Percentiles rank a stretch among this genome's conserved stretches.
These are phyloP conservation scores for Croton laevigatus DNA, from an alignment of 441 rosid species.

Conservation along the genomic window DNA sequence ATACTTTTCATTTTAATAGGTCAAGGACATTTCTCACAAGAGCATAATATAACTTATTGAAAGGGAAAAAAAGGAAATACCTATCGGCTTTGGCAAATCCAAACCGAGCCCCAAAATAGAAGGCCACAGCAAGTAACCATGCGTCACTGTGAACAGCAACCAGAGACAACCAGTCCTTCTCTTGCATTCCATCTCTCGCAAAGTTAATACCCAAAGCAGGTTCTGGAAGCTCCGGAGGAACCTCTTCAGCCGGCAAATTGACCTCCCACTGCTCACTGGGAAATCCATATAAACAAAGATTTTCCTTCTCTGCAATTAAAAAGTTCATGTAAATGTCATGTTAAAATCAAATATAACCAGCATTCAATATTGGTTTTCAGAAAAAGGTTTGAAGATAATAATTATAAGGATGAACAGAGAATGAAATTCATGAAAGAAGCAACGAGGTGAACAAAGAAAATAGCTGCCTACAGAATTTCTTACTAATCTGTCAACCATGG, in stretches of 20 bases:
- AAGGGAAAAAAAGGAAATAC: conserved; percentile 18
- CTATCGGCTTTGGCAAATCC: conserved; percentile 57
- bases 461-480: not conserved
- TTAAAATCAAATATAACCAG: not conserved
- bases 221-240: conserved; percentile 66
- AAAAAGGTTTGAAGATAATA: not conserved
- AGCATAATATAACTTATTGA: not conserved
- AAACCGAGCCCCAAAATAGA: conserved; percentile 66
- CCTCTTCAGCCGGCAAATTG: conserved; percentile 84
- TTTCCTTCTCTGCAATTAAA: conserved; percentile 48
- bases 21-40: not conserved
- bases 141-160: conserved; percentile 70
- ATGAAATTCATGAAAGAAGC: not conserved
- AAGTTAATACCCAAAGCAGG: conserved; percentile 76
- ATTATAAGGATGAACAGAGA: not conserved
- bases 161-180: conserved; percentile 64
- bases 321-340: not conserved
- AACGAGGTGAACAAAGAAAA: not conserved
- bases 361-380: not conserved
- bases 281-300: conserved; percentile 62
- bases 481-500: not conserved
- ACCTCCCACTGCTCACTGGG: conserved; percentile 78
- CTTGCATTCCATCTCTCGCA: conserved; percentile 79
- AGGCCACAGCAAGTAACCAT: conserved; percentile 71
- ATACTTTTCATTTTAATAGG: not conserved